Evolutionary conservation across 345 rosid species (phyloP), one percentile per base, ranked within the genome.

Genomic region (Eucalyptus cloeziana): DNA sequence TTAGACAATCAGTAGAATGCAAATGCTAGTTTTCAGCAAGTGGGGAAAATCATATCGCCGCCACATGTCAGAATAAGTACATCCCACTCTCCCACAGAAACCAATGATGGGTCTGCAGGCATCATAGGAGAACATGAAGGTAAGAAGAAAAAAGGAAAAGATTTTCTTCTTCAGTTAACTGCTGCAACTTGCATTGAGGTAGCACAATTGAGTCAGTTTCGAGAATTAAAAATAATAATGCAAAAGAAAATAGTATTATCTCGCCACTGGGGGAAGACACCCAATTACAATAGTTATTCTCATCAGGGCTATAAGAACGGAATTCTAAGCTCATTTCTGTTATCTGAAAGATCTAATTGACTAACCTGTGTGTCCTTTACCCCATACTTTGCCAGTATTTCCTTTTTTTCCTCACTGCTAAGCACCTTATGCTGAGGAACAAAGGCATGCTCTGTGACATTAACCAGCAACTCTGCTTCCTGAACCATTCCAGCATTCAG

Each of bases 321-420:
- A 10, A 37, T 44, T 30, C 30, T 31, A 24, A 50, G 62, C 54
- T 85, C n/a, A 14, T 27, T 85, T 47, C 87, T 31, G 37, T 27
- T 27, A 86, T 85, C 54, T 33, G 21, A 25, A 30, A 69, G 86
- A 60, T 31, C n/a, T 50, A 49, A 40, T 50, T n/a, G 47, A 86
- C 89, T 89, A 58, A 93, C 94, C 94, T 92, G 95, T 30, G 95
- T 93, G 50, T 94, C 96, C 88, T 95, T 93, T 43, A 95, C 93
- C 58, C 90, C 91, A 50, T 94, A 95, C 89, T 89, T 94, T 47
- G 87, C 88, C 86, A 95, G 93, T 80, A 94, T 71, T 24, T 91
- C 92, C 91, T 94, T 93, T 91, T 95, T 95, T 86, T 94, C 96
- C 87, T 94, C 90, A 81, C 90, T 89, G 49, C 90, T 90, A 40